Evolutionary conservation across 2,329 filamentous ascomycete genomes (phyloP).

Genomic region (Colletotrichum melonis): DNA sequence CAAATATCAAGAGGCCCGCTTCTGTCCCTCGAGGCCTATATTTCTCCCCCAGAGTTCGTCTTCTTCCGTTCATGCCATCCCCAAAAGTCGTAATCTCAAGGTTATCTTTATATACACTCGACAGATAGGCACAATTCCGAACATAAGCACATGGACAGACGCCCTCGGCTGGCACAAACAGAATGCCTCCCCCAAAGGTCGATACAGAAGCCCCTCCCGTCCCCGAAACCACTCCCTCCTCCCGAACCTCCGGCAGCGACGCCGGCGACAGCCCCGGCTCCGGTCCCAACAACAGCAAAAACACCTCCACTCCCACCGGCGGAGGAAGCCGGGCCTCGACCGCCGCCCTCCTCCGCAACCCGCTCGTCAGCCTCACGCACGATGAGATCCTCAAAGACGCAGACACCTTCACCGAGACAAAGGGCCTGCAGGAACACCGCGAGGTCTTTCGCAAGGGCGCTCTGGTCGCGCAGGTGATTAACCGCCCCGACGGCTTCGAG

Average conservation of each 20-base stretch:
- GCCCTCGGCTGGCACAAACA: neutral
- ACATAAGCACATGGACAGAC: neutral
- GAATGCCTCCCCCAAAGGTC: conserved; percentile 22
- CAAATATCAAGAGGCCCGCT: neutral
- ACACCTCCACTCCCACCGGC: neutral
- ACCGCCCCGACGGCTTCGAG: conserved; percentile 45
- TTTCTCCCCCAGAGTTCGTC: neutral
- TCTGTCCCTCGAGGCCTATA: neutral
- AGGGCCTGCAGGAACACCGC: conserved; percentile 46
- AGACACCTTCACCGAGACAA: conserved; percentile 48
- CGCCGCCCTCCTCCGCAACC: conserved; percentile 45
- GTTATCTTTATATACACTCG: neutral
- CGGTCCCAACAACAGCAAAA: neutral
- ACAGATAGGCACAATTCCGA: neutral
- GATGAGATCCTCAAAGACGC: conserved; percentile 48
- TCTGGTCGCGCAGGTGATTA: conserved; percentile 59
- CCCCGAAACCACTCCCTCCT: neutral
- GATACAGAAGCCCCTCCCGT: conserved; percentile 24
- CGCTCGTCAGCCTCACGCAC: conserved; percentile 43
- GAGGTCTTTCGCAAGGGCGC: conserved; percentile 64
- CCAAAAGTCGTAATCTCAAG: neutral
- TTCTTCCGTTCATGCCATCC: conserved; percentile 3
- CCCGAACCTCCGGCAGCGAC: conserved; percentile 18
- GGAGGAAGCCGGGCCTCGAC: conserved; percentile 35
- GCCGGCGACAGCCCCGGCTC: too few relatives aligned